Evolutionary conservation across 2,329 filamentous ascomycete species (phyloP), one percentile per base, ranked within the genome.

Genomic region (Diatrype stigma): DNA sequence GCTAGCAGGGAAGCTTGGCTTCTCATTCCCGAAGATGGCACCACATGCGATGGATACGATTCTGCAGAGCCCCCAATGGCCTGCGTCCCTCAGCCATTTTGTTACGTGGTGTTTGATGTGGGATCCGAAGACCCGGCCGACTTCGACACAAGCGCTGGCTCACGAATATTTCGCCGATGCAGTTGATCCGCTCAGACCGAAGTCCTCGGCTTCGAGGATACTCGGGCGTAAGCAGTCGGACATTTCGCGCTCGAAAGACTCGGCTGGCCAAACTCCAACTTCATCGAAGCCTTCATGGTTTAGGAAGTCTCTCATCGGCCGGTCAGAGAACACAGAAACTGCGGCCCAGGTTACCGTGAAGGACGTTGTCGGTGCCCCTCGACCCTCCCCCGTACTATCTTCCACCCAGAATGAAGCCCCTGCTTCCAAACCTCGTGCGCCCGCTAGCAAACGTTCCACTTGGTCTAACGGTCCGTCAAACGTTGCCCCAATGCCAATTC

Each of bases 101-200:
- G 94, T 99, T 52, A 99, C 94, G 16, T 96, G 91, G 91, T 99
- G 94, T 71, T 73, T 99, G 59, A 94, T 97, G 89, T 99, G 94
- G 94, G 94, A 99, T 70, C 94, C 94, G 11, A 95, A 92, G 74
- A 85, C 77, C 64, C 82, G 94, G 54, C 94, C 94, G 42, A 97
- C 92, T 3, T 96, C 93, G 2, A 85, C 87, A 0, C 92, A 99
- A 70, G 93, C 94, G n/a, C 74, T 99, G 58, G 88, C 89, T 37
- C 94, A 99, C 68, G 93, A 96, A 60, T 99, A 95, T 71, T 99
- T 99, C 63, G 71, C 80, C 32, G 94, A 97, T 72, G 94, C 94
- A 2, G 84, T 95, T 47, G 94, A 99, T 68, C 94, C 94, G 14
- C 73, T 96, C 49, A 79, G 92, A 50, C 91, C 93, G n/a, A 96